Percentiles rank a stretch among this genome's conserved stretches.
Evolutionary conservation across 192 early-diverging fungal species (phyloP).

Genomic region (Geosiphon pyriformis): DNA sequence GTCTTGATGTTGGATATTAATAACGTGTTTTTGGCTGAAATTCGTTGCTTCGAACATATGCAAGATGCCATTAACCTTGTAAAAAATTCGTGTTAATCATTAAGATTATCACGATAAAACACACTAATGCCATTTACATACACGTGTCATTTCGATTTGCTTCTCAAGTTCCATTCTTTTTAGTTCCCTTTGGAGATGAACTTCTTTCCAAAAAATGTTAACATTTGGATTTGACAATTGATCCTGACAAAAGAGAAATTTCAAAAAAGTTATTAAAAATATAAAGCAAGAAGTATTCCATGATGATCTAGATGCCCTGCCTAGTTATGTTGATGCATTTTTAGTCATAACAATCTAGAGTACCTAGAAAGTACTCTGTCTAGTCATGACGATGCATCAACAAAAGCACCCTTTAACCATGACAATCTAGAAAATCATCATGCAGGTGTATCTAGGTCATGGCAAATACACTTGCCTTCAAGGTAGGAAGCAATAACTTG

Average conservation of each 20-base stretch:
- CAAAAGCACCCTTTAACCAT: slow-evolving; percentile 11
- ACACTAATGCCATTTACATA: slow-evolving; percentile 9
- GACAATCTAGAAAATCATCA: slow-evolving; percentile 18
- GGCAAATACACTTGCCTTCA: slow-evolving; percentile 19
- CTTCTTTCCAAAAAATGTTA: slow-evolving; percentile 11
- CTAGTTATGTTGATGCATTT: too few species aligned
- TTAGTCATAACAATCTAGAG: too few species aligned
- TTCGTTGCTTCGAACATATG: slow-evolving; percentile 15
- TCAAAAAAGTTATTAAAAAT: neutral
- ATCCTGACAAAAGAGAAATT: slow-evolving; percentile 5
- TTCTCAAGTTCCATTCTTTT: slow-evolving; percentile 5
- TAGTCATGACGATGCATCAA: slow-evolving; percentile 10
- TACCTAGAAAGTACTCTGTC: slow-evolving; percentile 12
- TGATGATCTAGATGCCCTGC: slow-evolving; percentile 16
- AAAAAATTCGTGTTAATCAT: slow-evolving; percentile 5
- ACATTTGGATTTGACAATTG: slow-evolving; percentile 15
- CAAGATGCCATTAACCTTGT: slow-evolving; percentile 8
- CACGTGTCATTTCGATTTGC: slow-evolving; percentile 20
- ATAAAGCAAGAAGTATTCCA: neutral
- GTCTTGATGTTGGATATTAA: slow-evolving; percentile 13
- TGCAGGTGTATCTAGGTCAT: slow-evolving; percentile 6
- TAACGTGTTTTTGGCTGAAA: slow-evolving; percentile 12
- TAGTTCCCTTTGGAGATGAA: slow-evolving; percentile 5
- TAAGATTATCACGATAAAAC: neutral
- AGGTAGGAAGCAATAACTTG: neutral